Evolutionary conservation across 306 rosid species (phyloP), one percentile per base, ranked within the genome.

Genomic region (Vachellia pachyceras): DNA sequence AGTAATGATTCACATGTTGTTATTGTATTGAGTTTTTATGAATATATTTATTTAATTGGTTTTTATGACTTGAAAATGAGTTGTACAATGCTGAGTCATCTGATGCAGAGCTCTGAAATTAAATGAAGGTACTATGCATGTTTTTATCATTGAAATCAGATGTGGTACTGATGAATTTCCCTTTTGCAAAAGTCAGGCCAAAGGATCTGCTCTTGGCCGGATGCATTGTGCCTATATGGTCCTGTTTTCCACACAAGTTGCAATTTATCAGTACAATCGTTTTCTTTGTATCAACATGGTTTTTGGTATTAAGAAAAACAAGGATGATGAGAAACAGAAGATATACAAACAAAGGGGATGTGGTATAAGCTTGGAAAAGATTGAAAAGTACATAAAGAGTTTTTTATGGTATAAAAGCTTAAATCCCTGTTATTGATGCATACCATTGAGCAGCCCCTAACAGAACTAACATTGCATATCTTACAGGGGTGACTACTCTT

Each of bases 11-110:
- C 63, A 17, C 17, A 61, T 47, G 73, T 11, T 61, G 78, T 60
- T 13, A 71, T 61, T 23, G 22, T 39, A 64, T 17, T 18, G 42
- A 41, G 29, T 37, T 15, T 49, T 13, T 14, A 37, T 25, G n/a
- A 50, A 63, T 33, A 10, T 39, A 22, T 22, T 37, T 63, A 47
- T 65, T 61, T 57, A 36, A n/a, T 75, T 67, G 15, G 15, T 67
- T 22, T 40, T 40, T 66, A 23, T 67, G 61, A 66, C 69, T 39
- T 25, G 33, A 45, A 68, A 75, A 35, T 54, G 64, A 68, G 45
- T 44, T 33, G 23, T 5, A 22, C 45, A n/a, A 37, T 47, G 23
- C 52, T 75, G 52, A 67, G 47, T 17, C 20, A 68, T 60, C 10
- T 66, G 25, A 54, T 18, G 61, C 29, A 55, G 29, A 55, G 35